A percentile compares a stretch with the other conserved stretches of the same genome.
Conservation (phyloP, 2,329 filamentous ascomycete genomes). For the Trichoderma asperellum region DNA sequence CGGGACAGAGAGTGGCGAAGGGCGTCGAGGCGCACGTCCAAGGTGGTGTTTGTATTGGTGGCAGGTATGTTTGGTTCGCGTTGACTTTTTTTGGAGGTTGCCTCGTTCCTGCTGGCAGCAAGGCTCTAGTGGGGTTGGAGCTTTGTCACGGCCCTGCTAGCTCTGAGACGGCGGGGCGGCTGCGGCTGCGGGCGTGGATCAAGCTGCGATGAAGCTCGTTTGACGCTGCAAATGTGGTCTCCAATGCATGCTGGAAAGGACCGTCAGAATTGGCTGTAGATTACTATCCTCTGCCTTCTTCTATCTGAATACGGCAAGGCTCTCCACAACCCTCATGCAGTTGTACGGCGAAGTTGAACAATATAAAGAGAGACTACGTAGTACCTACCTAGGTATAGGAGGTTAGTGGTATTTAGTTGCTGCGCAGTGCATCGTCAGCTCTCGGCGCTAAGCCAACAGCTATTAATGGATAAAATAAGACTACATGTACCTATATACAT, state of each 20-base stretch:
- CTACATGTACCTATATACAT: no score
- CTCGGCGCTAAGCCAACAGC: background rate
- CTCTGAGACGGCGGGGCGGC: constrained; percentile 9
- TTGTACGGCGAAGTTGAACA: no score
- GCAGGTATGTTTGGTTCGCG: constrained; percentile 27
- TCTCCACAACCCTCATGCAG: no score
- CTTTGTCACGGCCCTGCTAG: constrained; percentile 21
- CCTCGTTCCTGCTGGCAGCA: constrained; percentile 23
- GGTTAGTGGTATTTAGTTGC: no score
- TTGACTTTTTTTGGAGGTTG: constrained; percentile 27
- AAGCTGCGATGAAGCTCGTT: background rate
- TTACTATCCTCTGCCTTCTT: no score
- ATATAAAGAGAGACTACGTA: no score
- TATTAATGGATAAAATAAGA: background rate
- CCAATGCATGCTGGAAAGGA: background rate
- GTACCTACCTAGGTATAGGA: no score
- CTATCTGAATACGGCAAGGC: no score
- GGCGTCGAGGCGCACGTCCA: background rate
- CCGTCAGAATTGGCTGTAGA: background rate
- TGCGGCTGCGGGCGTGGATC: background rate
- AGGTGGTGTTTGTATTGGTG: constrained; percentile 30
- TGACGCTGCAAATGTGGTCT: background rate
- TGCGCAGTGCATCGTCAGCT: background rate
- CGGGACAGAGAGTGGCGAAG: constrained; percentile 2
- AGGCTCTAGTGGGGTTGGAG: constrained; percentile 27